Evolutionary conservation across 352 stramenopile genomes (phyloP), one percentile per base, ranked within the genome.

Genomic region (Pythium monospermum): DNA sequence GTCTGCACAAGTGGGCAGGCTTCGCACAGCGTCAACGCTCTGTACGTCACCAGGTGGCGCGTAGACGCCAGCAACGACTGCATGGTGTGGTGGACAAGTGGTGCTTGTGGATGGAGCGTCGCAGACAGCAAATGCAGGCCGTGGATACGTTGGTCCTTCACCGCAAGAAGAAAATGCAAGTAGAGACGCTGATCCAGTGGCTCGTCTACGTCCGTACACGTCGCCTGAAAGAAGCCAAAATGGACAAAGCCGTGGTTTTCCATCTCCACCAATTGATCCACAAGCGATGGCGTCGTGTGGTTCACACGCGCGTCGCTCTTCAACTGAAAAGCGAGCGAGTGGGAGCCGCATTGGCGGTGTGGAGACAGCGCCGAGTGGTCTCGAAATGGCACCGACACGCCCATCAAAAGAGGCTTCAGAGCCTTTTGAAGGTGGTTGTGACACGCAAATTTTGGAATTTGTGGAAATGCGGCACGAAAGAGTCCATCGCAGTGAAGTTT

Each of bases 401-500:
- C 5, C 39, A 25, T 18, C 11, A 10, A 0, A 27, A 10, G 15
- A 43, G 22, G 1, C 33, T 74, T 0, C 46, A 36, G 21, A 44
- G 59, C 12, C 51, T 60, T 1, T 66, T 61, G 33, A 33, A 37
- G 4, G 37, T 27, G 1, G 84, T 84, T 42, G 61, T 75, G 1
- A 33, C 71, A 23, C 52, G 39, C 7, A 83, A 81, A 27, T 59
- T 76, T 40, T 21, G 85, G 19, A 32, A 21, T 5, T 13, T 33
- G 25, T 85, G 73, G 76, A 65, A 57, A 26, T 55, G 22, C 25
- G 35, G 52, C 18, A 61, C 58, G 13, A 65, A 74, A 22, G 11
- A 61, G 4, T 49, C 31, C 0, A 12, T 85, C 13, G 76, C 74
- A 0, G 49, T 38, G 7, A 68, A 71, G 0, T 88, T 82, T 27